Evolutionary conservation across 805 yeast species (phyloP).

Genomic region (Yamadazyma insecticola): DNA sequence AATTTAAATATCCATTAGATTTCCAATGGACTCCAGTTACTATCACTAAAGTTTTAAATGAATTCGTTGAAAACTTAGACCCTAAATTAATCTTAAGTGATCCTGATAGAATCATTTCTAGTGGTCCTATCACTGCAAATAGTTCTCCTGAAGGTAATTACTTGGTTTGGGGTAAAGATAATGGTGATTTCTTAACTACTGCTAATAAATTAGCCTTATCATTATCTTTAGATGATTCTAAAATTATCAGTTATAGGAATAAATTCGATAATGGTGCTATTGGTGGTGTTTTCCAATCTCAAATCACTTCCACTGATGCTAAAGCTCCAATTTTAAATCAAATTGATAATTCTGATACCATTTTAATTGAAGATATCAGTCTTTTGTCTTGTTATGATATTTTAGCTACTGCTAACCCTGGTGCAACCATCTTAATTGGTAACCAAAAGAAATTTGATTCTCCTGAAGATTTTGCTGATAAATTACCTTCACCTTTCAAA

Average conservation of each 20-base stretch:
- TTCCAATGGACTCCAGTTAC: slow-evolving; percentile 56
- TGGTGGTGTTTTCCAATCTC: slow-evolving; percentile 76
- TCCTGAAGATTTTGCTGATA: slow-evolving; percentile 48
- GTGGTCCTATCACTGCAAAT: slow-evolving; percentile 27
- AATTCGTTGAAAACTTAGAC: slow-evolving; percentile 32
- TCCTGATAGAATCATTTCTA: slow-evolving; percentile 5
- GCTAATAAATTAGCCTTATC: slow-evolving; percentile 66
- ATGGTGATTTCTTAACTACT: slow-evolving; percentile 48
- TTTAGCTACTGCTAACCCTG: slow-evolving; percentile 50
- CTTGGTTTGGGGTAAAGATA: slow-evolving; percentile 68
- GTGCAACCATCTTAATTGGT: slow-evolving; percentile 52
- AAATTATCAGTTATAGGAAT: slow-evolving; percentile 52
- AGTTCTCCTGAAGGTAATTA: slow-evolving; percentile 42
- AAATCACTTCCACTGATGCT: slow-evolving; percentile 37
- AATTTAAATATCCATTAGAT: slow-evolving; percentile 46
- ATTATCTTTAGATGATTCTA: slow-evolving; percentile 56
- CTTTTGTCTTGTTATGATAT: slow-evolving; percentile 59
- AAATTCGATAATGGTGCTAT: slow-evolving; percentile 66
- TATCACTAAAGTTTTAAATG: slow-evolving; percentile 42
- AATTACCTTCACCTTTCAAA: slow-evolving; percentile 53
- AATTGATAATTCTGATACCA: slow-evolving; percentile 59
- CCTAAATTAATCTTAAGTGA: slow-evolving; percentile 20
- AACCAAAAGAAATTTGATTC: slow-evolving; percentile 31
- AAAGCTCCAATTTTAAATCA: slow-evolving; percentile 11
- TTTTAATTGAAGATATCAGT: slow-evolving; percentile 56